Base-by-base conservation (phyloP, 140 eudicot genomes). In the Stevia rebaudiana region DNA sequence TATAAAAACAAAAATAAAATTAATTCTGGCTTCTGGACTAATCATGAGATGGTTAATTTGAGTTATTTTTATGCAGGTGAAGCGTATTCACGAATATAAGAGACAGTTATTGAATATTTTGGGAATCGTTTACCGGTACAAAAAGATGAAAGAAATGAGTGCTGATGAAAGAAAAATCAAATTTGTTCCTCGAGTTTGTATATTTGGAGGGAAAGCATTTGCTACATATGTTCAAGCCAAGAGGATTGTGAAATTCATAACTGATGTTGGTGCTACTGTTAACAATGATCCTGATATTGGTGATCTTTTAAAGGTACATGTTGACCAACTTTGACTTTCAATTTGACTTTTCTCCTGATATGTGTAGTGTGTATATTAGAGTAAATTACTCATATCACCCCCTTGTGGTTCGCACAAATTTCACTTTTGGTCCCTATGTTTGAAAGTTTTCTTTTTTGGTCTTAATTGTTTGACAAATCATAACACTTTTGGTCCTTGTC, bases 161-260 rank as follows among this genome's bases (percentile, higher is more conserved):
- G 76, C 80, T 19, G 86, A 70, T 19, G 96, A 87, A 78, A 84
- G 95, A 75, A 76, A 74, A 70, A 79, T 69, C 6, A 91, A 75
- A 65, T 87, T 68, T 75, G 96, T 77, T 65, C 98, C 98, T 46
- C 86, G 96, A 50, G 96, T 87, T 8, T 91, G 98, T 79, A 81
- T 92, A 66, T 92, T 92, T 83, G 98, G 98, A 36, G 98, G 98
- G 49, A 92, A 92, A 81, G 98, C 98, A 40, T 92, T 92, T 81
- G 94, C 98, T 25, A 92, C 98, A 5, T 92, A 92, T 54, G 74
- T 87, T 61, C 98, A 88, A 81, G 98, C 98, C 51, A 92, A 92
- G 84, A 83, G 98, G 73, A 92, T 92, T 50, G 96, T 92, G 43
- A 92, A 92, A 70, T 83, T 92, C 68, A 92, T 92, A 67, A 88